These are phyloP conservation scores for Acorus calamus DNA, from an alignment of 106 monocot genomes.

Conservation along the genomic window DNA sequence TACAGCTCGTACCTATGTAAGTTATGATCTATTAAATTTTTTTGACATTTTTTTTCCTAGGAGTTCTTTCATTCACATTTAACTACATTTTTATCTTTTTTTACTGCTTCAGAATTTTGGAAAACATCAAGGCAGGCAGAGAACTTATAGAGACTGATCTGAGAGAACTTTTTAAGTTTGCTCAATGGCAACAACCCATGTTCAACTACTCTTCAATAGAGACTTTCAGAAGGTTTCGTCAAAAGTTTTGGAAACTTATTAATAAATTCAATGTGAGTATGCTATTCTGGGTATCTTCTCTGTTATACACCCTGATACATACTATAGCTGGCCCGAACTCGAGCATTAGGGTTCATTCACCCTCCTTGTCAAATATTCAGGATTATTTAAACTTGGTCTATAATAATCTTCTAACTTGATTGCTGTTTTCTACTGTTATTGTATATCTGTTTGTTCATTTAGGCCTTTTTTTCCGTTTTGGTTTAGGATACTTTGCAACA, in stretches of 20 bases:
- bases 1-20: constrained; percentile 78
- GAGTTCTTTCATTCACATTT: background rate
- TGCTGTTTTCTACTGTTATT: too few species aligned
- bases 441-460: too few species aligned
- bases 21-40: constrained; percentile 11
- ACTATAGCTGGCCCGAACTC: too few species aligned
- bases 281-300: background rate
- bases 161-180: constrained; percentile 55
- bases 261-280: constrained; percentile 70
- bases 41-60: background rate
- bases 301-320: too few species aligned
- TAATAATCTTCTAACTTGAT: too few species aligned
- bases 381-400: too few species aligned
- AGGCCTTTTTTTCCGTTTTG: constrained; percentile 2
- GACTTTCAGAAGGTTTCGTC: constrained; percentile 46
- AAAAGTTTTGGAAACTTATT: constrained; percentile 62
- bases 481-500: constrained; percentile 65
- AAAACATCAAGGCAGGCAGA: constrained; percentile 47
- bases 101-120: constrained; percentile 38
- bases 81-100: background rate
- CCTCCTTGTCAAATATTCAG: too few species aligned
- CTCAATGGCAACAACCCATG: constrained; percentile 43
- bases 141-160: constrained; percentile 52
- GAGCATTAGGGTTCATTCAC: too few species aligned
- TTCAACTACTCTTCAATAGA: constrained; percentile 33